phyloP scores from a whole-genome alignment of 75 land plant species.

The Sequoia sempervirens region DNA sequence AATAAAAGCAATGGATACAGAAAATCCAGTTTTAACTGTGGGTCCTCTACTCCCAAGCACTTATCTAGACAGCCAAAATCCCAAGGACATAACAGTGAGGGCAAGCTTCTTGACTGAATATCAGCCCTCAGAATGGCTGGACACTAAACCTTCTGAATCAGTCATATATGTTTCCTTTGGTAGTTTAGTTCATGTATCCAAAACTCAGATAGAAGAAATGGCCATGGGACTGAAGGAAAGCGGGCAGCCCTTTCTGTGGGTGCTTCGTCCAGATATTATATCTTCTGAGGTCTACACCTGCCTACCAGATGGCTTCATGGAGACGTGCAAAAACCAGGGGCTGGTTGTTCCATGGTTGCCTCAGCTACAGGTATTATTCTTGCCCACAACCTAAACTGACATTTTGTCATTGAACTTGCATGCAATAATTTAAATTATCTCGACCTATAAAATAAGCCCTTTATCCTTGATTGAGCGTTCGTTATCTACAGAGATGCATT shows the following conservation, averaged over 20 bases:
- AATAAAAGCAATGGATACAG: neutral
- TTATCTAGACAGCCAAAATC: neutral
- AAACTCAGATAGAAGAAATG: constrained; percentile 11
- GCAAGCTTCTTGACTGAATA: neutral
- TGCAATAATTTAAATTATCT: too few relatives aligned
- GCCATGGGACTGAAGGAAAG: neutral
- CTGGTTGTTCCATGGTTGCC: neutral
- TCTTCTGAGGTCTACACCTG: neutral
- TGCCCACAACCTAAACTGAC: too few relatives aligned
- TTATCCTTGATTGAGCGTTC: too few relatives aligned
- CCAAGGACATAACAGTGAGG: neutral
- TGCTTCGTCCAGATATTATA: neutral
- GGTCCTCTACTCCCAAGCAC: neutral
- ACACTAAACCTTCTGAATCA: neutral
- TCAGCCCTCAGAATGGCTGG: constrained; percentile 2
- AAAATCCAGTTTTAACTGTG: neutral
- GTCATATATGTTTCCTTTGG: constrained; percentile 17
- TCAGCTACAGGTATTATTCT: neutral
- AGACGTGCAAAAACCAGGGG: neutral
- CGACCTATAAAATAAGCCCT: too few relatives aligned
- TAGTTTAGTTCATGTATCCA: constrained; percentile 3
- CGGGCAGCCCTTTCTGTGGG: neutral
- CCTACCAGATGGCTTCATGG: neutral
- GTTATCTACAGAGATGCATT: too few relatives aligned
- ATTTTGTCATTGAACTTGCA: too few relatives aligned